Base-by-base conservation (phyloP, 2,329 filamentous ascomycete genomes). In the Xylaria arbuscula region DNA sequence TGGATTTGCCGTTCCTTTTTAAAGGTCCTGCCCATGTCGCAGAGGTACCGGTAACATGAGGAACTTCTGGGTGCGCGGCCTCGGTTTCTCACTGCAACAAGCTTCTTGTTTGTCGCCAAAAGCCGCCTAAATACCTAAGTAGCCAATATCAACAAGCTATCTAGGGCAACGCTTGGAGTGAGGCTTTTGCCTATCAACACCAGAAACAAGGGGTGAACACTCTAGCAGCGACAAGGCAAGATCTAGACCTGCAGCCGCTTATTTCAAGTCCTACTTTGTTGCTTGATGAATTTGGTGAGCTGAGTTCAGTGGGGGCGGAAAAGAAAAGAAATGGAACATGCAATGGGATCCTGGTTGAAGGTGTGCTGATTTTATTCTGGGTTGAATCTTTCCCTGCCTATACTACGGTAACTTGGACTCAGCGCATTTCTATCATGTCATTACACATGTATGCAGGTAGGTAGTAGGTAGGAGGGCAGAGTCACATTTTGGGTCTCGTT, bases 241-340 rank as follows among this genome's bases (percentile, higher is more conserved):
- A 38, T 55, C 34, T 28, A 57, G 19, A 19, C 36, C n/a, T 28
- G 19, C 32, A 57, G 38, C n/a, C 28, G 36, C 19, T n/a, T 22
- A 10, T 28, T 15, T n/a, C 28, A 3, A 36, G 47, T 47, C 32
- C 32, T 40, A 32, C 19, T 10, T 32, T 50, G 42, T 40, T 56
- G 22, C 28, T 34, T 47, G 17, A 50, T n/a, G 34, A 50, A 42
- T 17, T 22, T 17, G 40, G 22, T 42, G 38, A 54, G 38, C 32
- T 2, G 22, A 9, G 22, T 28, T 32, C 48, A 8, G 63, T 19
- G 42, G 47, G 42, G 6, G 34, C 48, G 13, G 58, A 42, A 51
- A 53, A n/a, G 22, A 54, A 48, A 62, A 28, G 38, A 57, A 48
- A 40, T 19, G 40, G n/a, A 24, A 45, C 13, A 17, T 57, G 28